These are phyloP conservation scores for Sicyos baderoa DNA, from an alignment of 306 rosid genomes.

Conservation along the genomic window DNA sequence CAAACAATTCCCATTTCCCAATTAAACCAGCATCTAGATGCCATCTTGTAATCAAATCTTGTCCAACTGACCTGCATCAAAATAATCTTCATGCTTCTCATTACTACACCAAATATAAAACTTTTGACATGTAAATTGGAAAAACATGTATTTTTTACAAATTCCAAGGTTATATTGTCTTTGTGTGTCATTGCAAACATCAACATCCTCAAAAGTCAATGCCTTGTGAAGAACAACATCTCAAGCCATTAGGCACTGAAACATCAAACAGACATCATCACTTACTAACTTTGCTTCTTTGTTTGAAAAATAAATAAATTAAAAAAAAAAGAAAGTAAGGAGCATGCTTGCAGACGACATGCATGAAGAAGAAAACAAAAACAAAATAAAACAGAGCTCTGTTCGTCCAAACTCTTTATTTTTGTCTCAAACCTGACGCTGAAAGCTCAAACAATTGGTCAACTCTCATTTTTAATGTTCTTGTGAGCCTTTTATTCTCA, in stretches of 20 bases:
- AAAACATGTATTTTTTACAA: neutral
- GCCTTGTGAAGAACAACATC: neutral
- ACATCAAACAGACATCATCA: neutral
- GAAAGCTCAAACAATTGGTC: neutral
- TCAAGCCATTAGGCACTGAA: neutral
- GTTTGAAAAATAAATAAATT: neutral
- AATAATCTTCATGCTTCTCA: neutral
- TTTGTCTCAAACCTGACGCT: neutral
- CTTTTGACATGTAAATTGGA: neutral
- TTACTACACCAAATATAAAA: neutral
- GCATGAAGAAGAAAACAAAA: constrained; percentile 4
- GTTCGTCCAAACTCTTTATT: neutral
- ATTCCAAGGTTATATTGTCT: neutral
- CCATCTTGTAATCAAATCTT: constrained; percentile 13
- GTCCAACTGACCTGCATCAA: neutral
- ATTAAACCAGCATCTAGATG: neutral
- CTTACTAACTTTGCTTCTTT: neutral
- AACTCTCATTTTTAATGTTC: constrained; percentile 9
- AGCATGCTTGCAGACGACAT: constrained; percentile 13
- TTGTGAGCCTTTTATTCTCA: neutral
- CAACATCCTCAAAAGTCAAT: neutral
- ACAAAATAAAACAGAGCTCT: neutral
- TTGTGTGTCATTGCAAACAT: constrained; percentile 8
- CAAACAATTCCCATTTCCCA: neutral
- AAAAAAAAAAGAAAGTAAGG: neutral